Conservation (phyloP, 495 filamentous ascomycete genomes). For the Penicillium verhagenii region DNA sequence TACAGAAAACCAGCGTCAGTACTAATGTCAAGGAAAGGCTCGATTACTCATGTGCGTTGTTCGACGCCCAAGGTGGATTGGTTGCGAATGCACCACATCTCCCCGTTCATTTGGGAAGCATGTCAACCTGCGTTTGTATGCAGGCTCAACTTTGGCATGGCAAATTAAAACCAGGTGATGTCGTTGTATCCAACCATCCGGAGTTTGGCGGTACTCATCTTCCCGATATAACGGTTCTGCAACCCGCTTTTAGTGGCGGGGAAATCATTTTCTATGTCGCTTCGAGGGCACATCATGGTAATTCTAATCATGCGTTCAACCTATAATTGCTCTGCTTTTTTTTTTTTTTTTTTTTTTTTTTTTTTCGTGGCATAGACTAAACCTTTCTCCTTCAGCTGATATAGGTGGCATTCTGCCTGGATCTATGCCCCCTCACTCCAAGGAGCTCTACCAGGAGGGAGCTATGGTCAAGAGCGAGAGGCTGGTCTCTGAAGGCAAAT, state of each 20-base stretch:
- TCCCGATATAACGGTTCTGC: slow-evolving; percentile 87
- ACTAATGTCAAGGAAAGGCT: slow-evolving; percentile 98
- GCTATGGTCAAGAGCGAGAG: slow-evolving; percentile 93
- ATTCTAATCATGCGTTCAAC: no score
- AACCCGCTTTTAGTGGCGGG: slow-evolving; percentile 84
- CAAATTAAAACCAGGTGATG: slow-evolving; percentile 86
- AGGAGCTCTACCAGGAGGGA: slow-evolving; percentile 92
- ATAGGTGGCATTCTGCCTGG: slow-evolving; percentile 96
- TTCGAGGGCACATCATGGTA: slow-evolving; percentile 91
- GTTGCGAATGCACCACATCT: slow-evolving; percentile 96
- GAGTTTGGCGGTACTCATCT: slow-evolving; percentile 88
- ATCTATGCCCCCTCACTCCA: slow-evolving; percentile 93
- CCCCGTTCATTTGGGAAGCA: slow-evolving; percentile 86
- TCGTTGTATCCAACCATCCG: slow-evolving; percentile 93
- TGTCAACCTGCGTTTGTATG: no score
- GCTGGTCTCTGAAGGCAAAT: slow-evolving; percentile 83
- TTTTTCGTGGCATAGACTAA: no score
- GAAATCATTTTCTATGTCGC: slow-evolving; percentile 97
- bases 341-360: no score
- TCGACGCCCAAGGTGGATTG: slow-evolving; percentile 84
- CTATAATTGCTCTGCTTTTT: no score
- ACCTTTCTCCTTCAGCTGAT: no score
- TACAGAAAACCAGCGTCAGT: slow-evolving; percentile 98
- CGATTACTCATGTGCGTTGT: slow-evolving; percentile 95
- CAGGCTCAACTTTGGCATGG: slow-evolving; percentile 92